These are phyloP conservation scores for Beauveria pseudobassiana DNA, from an alignment of 2,329 filamentous ascomycete genomes.

Conservation along the genomic window DNA sequence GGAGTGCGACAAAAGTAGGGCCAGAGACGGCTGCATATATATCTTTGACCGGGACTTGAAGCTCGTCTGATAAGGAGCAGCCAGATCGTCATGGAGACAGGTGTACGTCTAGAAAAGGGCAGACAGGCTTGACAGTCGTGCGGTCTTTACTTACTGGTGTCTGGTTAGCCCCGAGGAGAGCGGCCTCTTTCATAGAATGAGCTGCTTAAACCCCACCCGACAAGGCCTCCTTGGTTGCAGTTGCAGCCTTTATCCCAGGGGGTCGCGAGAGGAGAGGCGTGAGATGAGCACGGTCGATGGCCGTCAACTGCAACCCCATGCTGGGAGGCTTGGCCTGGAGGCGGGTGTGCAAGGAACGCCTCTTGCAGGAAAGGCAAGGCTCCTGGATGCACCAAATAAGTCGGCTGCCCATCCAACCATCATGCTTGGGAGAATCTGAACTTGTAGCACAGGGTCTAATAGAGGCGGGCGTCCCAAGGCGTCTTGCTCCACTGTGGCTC, in stretches of 20 bases:
- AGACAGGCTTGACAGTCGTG: not conserved
- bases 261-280: not conserved
- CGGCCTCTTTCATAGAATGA: not conserved
- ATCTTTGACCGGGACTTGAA: not conserved
- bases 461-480: not conserved
- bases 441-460: constrained; percentile 1
- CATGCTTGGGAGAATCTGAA: not conserved
- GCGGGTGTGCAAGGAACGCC: constrained; percentile 1
- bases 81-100: not conserved
- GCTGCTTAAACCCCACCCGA: not conserved
- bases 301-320: not conserved
- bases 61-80: not conserved
- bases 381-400: not conserved
- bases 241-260: not conserved
- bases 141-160: constrained; percentile 3
- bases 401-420: not conserved
- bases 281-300: constrained; percentile 5
- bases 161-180: not conserved
- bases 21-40: constrained; percentile 1
- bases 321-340: not conserved
- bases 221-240: constrained; percentile 4
- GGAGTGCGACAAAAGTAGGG: not conserved
- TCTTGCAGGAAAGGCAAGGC: not conserved
- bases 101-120: not conserved
- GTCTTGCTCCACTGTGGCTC: constrained; percentile 5